Evolutionary conservation across 441 rosid genomes (phyloP).

Genomic region (Syzygium malaccense): DNA sequence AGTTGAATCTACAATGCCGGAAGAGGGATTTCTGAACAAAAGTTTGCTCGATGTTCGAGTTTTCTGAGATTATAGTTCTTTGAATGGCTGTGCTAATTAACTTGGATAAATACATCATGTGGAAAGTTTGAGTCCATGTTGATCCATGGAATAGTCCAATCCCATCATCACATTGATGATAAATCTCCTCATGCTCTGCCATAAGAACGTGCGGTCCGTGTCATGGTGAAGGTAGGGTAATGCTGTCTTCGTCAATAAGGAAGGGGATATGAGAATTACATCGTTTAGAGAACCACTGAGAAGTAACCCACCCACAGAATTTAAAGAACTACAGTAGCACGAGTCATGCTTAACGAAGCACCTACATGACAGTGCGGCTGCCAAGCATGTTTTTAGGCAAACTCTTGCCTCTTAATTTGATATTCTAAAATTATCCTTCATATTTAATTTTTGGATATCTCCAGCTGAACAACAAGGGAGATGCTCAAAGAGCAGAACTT

Average conservation of each 20-base stretch:
- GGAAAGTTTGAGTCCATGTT: not conserved
- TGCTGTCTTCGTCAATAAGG: not conserved
- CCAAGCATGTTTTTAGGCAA: not conserved
- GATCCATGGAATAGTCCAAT: not conserved
- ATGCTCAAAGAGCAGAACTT: slow-evolving; percentile 52
- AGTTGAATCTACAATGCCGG: not conserved
- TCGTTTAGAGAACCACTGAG: not conserved
- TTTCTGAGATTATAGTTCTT: not conserved
- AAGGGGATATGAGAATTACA: not conserved
- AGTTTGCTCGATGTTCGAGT: not conserved
- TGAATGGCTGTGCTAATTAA: not conserved
- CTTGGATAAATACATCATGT: not conserved
- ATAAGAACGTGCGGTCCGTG: not conserved
- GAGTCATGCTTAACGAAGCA: too few relatives aligned
- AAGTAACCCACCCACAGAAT: not conserved
- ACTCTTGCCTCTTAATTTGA: not conserved
- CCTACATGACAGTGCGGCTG: not conserved
- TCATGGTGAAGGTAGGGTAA: not conserved
- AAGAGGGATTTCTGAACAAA: not conserved
- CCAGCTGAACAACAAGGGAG: slow-evolving; percentile 60
- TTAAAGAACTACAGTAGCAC: not conserved
- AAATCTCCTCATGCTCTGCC: not conserved
- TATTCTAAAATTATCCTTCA: not conserved
- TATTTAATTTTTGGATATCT: not conserved
- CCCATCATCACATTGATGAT: not conserved